Evolutionary conservation across 2,329 filamentous ascomycete species (phyloP).

Genomic region (Fusarium sp.): DNA sequence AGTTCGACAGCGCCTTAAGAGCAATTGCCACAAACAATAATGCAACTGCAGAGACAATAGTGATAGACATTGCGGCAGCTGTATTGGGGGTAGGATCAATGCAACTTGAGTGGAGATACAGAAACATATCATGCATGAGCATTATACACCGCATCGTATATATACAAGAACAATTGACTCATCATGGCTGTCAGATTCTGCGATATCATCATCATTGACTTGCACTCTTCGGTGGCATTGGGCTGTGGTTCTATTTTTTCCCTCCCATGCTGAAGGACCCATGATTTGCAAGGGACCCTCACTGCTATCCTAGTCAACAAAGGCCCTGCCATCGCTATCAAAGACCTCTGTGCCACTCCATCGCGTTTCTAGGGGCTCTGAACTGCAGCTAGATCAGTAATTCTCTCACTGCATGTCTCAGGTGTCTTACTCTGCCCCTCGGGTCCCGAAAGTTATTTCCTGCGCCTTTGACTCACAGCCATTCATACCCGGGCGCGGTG

Average conservation of each 20-base stretch:
- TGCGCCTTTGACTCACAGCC: background rate
- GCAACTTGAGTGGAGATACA: background rate
- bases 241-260: background rate
- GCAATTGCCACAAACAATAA: background rate
- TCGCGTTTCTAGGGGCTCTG: background rate
- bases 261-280: background rate
- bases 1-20: background rate
- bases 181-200: too few relatives aligned
- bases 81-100: background rate
- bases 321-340: background rate
- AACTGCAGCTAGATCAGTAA: background rate
- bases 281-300: background rate
- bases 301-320: background rate
- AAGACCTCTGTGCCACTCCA: background rate
- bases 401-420: background rate
- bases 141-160: background rate
- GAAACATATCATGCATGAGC: background rate
- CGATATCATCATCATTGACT: background rate
- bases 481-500: background rate
- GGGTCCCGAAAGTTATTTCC: background rate
- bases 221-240: background rate
- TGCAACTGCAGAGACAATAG: rapidly evolving
- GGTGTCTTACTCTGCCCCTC: background rate
- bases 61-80: background rate
- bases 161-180: too few relatives aligned